Conservation (phyloP, 1,139 yeast species). For the Diutina siamensis region DNA sequence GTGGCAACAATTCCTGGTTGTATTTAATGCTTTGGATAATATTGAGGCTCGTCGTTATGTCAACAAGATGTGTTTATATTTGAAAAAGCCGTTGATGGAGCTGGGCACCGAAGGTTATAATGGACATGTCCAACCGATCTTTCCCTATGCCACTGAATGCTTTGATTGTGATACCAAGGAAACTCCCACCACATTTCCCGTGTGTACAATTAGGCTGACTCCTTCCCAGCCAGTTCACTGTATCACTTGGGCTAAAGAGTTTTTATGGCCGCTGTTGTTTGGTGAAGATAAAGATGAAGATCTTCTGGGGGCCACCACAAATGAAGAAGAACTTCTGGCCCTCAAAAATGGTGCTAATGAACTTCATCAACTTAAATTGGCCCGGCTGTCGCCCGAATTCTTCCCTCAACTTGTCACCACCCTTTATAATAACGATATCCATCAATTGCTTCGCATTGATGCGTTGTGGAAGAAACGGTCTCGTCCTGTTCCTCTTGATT, state of each 20-base stretch:
- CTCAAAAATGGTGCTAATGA: slow-evolving; percentile 69
- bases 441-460: slow-evolving; percentile 58
- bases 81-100: slow-evolving; percentile 72
- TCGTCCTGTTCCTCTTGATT: slow-evolving; percentile 53
- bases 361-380: slow-evolving; percentile 46
- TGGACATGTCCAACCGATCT: slow-evolving; percentile 89
- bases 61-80: slow-evolving; percentile 66
- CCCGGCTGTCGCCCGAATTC: slow-evolving; percentile 25
- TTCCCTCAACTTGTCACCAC: slow-evolving; percentile 35
- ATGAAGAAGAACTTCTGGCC: slow-evolving; percentile 55
- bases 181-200: slow-evolving; percentile 85
- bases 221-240: slow-evolving; percentile 96
- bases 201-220: slow-evolving; percentile 92
- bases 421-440: slow-evolving; percentile 60
- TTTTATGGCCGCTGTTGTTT: slow-evolving; percentile 72
- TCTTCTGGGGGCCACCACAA: slow-evolving; percentile 44
- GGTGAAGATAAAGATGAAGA: slow-evolving; percentile 37
- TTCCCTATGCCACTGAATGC: slow-evolving; percentile 77
- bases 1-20: slow-evolving; percentile 69
- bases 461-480: slow-evolving; percentile 67
- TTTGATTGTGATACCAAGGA: slow-evolving; percentile 85
- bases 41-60: slow-evolving; percentile 87
- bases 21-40: slow-evolving; percentile 90
- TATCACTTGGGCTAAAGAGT: slow-evolving; percentile 95
- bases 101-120: slow-evolving; percentile 92